Evolutionary conservation across 768 basidiomycete species (phyloP).

Genomic region (Boletus sensibilis): DNA sequence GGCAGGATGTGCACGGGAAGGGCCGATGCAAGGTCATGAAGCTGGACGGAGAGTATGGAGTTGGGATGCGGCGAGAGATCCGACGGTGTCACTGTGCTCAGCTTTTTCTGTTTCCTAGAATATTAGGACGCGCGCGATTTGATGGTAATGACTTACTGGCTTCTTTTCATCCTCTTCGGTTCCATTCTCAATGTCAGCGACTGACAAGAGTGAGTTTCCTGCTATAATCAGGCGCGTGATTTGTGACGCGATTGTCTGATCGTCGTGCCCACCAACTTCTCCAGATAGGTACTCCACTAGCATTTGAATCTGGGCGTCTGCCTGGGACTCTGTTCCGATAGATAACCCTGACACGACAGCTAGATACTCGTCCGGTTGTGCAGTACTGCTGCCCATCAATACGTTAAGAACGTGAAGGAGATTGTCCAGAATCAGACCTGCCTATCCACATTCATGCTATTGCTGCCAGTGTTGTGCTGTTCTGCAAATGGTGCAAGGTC

Average conservation of each 20-base stretch:
- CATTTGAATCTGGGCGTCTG: slow-evolving; percentile 78
- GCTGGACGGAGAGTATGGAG: slow-evolving; percentile 60
- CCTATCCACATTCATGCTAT: slow-evolving; percentile 74
- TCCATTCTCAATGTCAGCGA: slow-evolving; percentile 34
- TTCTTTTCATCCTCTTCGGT: slow-evolving; percentile 50
- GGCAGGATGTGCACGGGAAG: slow-evolving; percentile 89
- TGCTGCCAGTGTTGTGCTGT: slow-evolving; percentile 22
- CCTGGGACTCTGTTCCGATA: slow-evolving; percentile 59
- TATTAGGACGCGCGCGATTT: slow-evolving; percentile 9
- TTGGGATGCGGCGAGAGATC: slow-evolving; percentile 78
- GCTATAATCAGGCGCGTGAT: slow-evolving; percentile 87
- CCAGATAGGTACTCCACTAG: slow-evolving; percentile 88
- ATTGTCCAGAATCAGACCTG: slow-evolving; percentile 12
- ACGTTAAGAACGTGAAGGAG: slow-evolving; percentile 9
- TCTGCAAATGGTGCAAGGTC: slow-evolving; percentile 64
- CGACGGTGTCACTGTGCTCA: slow-evolving; percentile 51
- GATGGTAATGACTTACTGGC: slow-evolving; percentile 43
- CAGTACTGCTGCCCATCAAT: slow-evolving; percentile 10
- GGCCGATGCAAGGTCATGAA: slow-evolving; percentile 72
- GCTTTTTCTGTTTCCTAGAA: slow-evolving; percentile 51
- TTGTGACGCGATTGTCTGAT: slow-evolving; percentile 61
- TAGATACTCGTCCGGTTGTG: slow-evolving; percentile 66
- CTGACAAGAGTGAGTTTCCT: slow-evolving; percentile 79
- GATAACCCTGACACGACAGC: slow-evolving; percentile 85
- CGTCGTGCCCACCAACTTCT: slow-evolving; percentile 70